phyloP scores from a whole-genome alignment of 1,139 yeast species.

The Arxiozyma slooffiae region DNA sequence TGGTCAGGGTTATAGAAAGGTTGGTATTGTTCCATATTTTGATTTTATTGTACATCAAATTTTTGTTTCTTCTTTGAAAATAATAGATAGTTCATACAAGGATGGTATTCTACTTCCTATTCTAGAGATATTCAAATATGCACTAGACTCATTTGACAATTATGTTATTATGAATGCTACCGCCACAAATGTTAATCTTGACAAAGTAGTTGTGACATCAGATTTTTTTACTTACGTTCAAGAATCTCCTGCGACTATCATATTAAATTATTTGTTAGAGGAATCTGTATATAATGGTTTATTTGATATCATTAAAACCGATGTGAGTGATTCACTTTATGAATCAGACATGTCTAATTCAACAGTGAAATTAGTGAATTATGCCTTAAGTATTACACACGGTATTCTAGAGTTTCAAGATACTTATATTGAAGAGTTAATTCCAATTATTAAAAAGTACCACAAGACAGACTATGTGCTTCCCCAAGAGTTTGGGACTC shows the following conservation, averaged over 20 bases:
- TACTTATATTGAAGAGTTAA: constrained; percentile 41
- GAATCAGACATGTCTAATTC: constrained; percentile 34
- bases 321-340: constrained; percentile 42
- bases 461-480: constrained; percentile 31
- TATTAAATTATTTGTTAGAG: constrained; percentile 52
- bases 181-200: constrained; percentile 42
- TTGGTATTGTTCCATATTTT: constrained; percentile 73
- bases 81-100: constrained; percentile 32
- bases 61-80: constrained; percentile 37
- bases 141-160: constrained; percentile 57
- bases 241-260: constrained; percentile 61
- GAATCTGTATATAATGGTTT: constrained; percentile 48
- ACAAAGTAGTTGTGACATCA: constrained; percentile 38
- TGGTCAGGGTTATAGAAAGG: constrained; percentile 52
- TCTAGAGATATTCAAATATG: constrained; percentile 42
- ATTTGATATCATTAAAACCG: constrained; percentile 45
- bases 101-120: constrained; percentile 45
- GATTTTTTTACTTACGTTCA: constrained; percentile 36
- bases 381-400: constrained; percentile 39
- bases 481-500: constrained; percentile 48
- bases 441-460: constrained; percentile 35
- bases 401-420: constrained; percentile 46
- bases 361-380: constrained; percentile 31
- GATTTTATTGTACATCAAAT: constrained; percentile 63
- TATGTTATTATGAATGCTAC: constrained; percentile 43